Conservation (phyloP, 2,329 filamentous ascomycete species). For the Pyricularia pennisetigena region DNA sequence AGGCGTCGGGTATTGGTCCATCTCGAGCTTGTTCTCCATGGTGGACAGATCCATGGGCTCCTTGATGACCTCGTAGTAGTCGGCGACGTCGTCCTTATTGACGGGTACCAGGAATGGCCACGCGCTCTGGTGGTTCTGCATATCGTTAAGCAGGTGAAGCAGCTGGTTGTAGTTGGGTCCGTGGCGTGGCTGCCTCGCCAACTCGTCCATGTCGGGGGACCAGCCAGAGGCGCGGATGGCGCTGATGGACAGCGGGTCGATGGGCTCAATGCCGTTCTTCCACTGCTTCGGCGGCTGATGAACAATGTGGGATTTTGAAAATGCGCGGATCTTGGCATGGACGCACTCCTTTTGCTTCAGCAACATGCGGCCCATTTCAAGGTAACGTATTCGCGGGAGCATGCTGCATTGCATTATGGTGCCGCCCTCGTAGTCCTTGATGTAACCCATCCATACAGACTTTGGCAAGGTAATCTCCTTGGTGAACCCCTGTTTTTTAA, state of each 20-base stretch:
- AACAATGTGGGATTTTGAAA: constrained; percentile 59
- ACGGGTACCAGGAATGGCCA: constrained; percentile 71
- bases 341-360: constrained; percentile 68
- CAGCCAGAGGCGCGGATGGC: constrained; percentile 64
- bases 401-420: constrained; percentile 75
- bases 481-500: constrained; percentile 72
- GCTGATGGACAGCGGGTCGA: constrained; percentile 56
- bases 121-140: constrained; percentile 62
- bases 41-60: constrained; percentile 68
- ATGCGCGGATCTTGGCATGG: constrained; percentile 61
- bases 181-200: constrained; percentile 64
- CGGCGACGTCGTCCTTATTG: constrained; percentile 64
- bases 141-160: constrained; percentile 59
- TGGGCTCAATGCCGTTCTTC: constrained; percentile 40
- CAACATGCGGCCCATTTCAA: constrained; percentile 60
- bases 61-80: constrained; percentile 72
- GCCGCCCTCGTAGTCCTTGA: constrained; percentile 71
- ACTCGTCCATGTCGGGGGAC: constrained; percentile 67
- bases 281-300: constrained; percentile 59
- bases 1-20: constrained; percentile 59
- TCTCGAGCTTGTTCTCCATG: constrained; percentile 66
- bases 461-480: constrained; percentile 68
- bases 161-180: constrained; percentile 67
- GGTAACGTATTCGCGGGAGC: constrained; percentile 64
- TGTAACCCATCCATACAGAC: constrained; percentile 69